Evolutionary conservation across 2,329 filamentous ascomycete genomes (phyloP).

Genomic region (Epichloe hybrida): DNA sequence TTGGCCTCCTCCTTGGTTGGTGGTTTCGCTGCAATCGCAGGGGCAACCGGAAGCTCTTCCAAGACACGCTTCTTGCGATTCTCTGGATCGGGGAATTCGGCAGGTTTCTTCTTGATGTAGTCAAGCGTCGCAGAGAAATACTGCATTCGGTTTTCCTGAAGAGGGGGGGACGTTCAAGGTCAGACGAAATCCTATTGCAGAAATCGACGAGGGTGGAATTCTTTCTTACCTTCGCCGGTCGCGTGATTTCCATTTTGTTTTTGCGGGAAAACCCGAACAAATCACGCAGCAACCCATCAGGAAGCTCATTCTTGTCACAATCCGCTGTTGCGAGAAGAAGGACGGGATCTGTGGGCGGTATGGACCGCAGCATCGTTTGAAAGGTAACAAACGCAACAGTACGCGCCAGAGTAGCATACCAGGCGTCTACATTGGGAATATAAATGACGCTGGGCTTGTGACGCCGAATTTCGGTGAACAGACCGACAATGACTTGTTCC

Average conservation of each 20-base stretch:
- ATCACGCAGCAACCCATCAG: constrained; percentile 52
- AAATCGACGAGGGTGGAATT: not conserved
- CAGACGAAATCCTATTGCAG: too few relatives aligned
- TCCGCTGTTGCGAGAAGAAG: constrained; percentile 80
- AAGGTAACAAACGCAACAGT: constrained; percentile 71
- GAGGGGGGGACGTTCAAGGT: too few relatives aligned
- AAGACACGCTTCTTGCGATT: constrained; percentile 79
- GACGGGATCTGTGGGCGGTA: constrained; percentile 83
- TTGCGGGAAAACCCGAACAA: constrained; percentile 77
- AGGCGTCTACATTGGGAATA: constrained; percentile 78
- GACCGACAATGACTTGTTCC: constrained; percentile 78
- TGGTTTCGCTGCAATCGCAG: constrained; percentile 52
- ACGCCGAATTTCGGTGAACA: constrained; percentile 84
- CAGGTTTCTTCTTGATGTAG: constrained; percentile 66
- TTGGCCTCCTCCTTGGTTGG: constrained; percentile 70
- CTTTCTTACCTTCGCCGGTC: constrained; percentile 46
- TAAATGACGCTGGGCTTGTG: constrained; percentile 95
- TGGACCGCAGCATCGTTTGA: constrained; percentile 62
- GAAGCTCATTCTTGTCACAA: constrained; percentile 46
- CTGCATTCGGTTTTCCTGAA: constrained; percentile 49
- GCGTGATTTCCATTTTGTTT: constrained; percentile 57
- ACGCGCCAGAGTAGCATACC: constrained; percentile 53
- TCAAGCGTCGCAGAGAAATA: constrained; percentile 67
- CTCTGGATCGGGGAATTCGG: constrained; percentile 74
- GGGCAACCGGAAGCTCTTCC: constrained; percentile 62